Evolutionary conservation across 768 basidiomycete genomes (phyloP), one percentile per base, ranked within the genome.

Genomic region (Leccinum truebloodii): DNA sequence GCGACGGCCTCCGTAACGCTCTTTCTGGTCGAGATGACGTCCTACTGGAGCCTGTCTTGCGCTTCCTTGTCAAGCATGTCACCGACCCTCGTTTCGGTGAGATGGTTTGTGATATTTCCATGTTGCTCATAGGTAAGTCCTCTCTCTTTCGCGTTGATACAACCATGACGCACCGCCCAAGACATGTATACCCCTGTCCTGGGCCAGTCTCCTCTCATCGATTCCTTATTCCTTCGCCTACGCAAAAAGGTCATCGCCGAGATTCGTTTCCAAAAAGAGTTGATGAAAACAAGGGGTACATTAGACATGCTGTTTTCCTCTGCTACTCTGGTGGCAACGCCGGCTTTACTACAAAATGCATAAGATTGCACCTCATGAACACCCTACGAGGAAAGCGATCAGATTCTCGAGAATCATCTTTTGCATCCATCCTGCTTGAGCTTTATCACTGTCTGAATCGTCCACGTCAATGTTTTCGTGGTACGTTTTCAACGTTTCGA

Each of bases 121-220:
- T 80, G 18, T 77, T 98, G 7, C 84, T 98, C 44, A 86, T 98
- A 57, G 95, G 95, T 96, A 58, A 60, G 90, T 70, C 53, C 63
- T 34, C 35, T 52, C 20, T 41, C 16, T 28, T 41, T 54, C 57
- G 9, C 53, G 24, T 28, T 22, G 35, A 28, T 39, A 22, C 34
- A 60, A 22, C 30, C 44, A 34, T 64, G 58, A 64, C 59, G 1
- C 8, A 52, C 46, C 22, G 24, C 39, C 16, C 18, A 69, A 98
- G 96, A 98, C 55, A 89, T 97, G 84, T 99, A 99, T 73, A 80
- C 83, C 3, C 84, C 92, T 0, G 89, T 96, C 37, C 78, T 98
- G n/a, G 96, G 96, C 2, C 94, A 96, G 74, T 95, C 95, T 24
- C 94, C 95, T 0, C 78, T 95, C 49, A 90, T 99, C 57, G 97